phyloP scores from a whole-genome alignment of 148 eudicot species.

The Agrostemma githago region DNA sequence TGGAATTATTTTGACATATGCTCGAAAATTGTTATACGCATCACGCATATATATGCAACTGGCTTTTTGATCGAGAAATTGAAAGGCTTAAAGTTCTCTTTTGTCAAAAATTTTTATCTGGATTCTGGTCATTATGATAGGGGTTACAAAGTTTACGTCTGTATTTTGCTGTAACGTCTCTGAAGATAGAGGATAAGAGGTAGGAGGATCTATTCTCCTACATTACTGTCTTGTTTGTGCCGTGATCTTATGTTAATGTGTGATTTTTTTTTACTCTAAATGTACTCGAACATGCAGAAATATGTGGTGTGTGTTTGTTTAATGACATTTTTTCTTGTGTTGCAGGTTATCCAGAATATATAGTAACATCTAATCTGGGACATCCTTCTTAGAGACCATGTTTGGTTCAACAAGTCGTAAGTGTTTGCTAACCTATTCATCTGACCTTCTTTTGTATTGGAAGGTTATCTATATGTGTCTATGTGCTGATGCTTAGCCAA shows the following conservation, averaged over 20 bases:
- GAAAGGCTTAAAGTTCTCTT: not conserved
- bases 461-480: too few species aligned
- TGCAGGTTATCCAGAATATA: conserved; percentile 22
- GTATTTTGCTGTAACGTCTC: not conserved
- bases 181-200: not conserved
- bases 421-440: conserved; percentile 23
- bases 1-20: too few species aligned
- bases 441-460: not conserved
- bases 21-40: too few species aligned
- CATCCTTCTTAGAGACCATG: conserved; percentile 28
- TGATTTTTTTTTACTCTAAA: not conserved
- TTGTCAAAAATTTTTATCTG: not conserved
- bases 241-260: not conserved
- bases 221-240: not conserved
- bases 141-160: not conserved
- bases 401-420: conserved; percentile 50
- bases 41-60: not conserved
- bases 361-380: conserved; percentile 9
- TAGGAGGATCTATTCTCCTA: not conserved
- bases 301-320: not conserved
- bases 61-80: not conserved
- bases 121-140: not conserved
- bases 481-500: too few species aligned
- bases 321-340: conserved; percentile 3
- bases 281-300: not conserved